phyloP scores from a whole-genome alignment of 495 filamentous ascomycete genomes.

The Hyaloscypha bicolor region DNA sequence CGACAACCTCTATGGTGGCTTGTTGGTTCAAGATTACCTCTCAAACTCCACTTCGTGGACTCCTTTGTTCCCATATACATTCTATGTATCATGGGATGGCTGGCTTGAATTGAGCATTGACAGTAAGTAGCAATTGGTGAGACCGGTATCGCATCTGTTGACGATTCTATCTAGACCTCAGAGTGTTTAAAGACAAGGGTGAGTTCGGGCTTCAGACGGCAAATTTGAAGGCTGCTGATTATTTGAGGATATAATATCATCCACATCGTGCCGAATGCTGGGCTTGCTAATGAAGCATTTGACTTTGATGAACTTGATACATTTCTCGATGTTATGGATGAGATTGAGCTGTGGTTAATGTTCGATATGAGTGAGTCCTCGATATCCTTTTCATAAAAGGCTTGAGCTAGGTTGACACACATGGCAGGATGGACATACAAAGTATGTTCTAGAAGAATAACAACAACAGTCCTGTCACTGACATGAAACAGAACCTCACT shows the following conservation, averaged over 20 bases:
- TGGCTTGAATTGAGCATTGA: slow-evolving; percentile 48
- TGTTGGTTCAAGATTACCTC: slow-evolving; percentile 46
- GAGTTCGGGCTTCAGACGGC: neutral
- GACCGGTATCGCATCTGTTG: neutral
- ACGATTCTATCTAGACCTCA: neutral
- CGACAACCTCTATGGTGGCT: slow-evolving; percentile 59
- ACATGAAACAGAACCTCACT: slow-evolving; percentile 46
- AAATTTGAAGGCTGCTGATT: slow-evolving; percentile 37
- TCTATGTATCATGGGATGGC: slow-evolving; percentile 58
- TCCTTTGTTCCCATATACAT: slow-evolving; percentile 63
- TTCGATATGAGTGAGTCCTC: slow-evolving; percentile 59
- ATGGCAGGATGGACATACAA: slow-evolving; percentile 20
- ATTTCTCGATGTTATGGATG: slow-evolving; percentile 55
- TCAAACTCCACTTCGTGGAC: slow-evolving; percentile 14
- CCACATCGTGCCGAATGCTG: slow-evolving; percentile 47
- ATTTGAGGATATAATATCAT: slow-evolving; percentile 54
- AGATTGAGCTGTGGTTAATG: slow-evolving; percentile 58
- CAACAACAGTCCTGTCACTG: neutral
- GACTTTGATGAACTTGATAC: slow-evolving; percentile 44
- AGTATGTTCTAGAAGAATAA: neutral
- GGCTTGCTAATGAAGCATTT: slow-evolving; percentile 42
- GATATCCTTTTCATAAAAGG: slow-evolving; percentile 38
- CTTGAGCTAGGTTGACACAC: neutral
- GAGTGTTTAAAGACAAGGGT: slow-evolving; percentile 18
- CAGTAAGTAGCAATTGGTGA: slow-evolving; percentile 24